Base-by-base conservation (phyloP, 2,329 filamentous ascomycete genomes). In the Pyricularia grisea region DNA sequence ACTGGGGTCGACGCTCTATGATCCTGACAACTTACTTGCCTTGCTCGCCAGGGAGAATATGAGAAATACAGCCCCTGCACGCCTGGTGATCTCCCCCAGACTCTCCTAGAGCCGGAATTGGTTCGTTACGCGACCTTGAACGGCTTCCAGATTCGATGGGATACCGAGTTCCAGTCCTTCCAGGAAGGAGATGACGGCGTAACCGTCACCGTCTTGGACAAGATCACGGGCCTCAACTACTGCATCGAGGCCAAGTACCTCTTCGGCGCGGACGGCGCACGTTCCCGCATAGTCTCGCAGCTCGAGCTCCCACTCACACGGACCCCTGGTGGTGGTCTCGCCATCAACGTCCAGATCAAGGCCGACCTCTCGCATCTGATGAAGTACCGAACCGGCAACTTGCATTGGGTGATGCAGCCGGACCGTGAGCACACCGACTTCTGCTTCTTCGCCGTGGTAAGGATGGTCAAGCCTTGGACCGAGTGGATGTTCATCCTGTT, bases 391-490 rank as follows among this genome's bases (percentile, higher is more conserved):
- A 80, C 78, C 31, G 88, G 87, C 0, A 89, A 88, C 73, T 78
- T 90, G 23, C 87, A 90, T 74, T 88, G 85, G 83, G 78, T 87
- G 1, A 78, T 89, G 73, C 81, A 83, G 71, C 86, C 87, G 0
- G 83, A 86, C 69, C 75, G 75, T 2, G 82, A 86, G 68, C 77
- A 83, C 68, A 83, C 84, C 0, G 78, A 78, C 0, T 88, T 84
- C 76, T 85, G 80, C 0, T 86, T 83, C 81, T 77, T 78, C 36
- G 77, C 75, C 3, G 76, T 87, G 71, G 78, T 83, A 2, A 79
- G 88, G 28, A 89, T 90, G 86, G 86, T 90, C 4, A 87, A 84
- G 77, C 83, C 87, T 0, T 90, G 87, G 87, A 74, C 84, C 71
- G 84, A 90, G 77, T 90, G 87, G 86, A 81, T 87, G 78, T 85